Conservation (phyloP, 2,329 filamentous ascomycete genomes). For the Colletotrichum costaricense region DNA sequence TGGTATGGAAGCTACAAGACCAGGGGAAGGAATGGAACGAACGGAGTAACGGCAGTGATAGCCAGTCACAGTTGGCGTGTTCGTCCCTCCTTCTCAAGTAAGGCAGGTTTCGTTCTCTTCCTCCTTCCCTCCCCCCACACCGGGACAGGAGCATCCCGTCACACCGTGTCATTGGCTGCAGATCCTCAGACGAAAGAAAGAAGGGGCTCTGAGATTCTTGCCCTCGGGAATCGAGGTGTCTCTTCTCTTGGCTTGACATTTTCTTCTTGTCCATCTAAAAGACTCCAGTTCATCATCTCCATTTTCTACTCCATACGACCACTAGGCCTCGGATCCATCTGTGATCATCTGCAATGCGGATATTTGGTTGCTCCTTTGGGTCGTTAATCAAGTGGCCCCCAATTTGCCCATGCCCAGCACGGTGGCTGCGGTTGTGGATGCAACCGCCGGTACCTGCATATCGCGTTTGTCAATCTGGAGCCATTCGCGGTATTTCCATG, state of each 20-base stretch:
- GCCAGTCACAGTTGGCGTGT: neutral
- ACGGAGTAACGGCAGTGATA: neutral
- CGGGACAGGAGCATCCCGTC: neutral
- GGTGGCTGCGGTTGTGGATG: neutral
- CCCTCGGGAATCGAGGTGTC: neutral
- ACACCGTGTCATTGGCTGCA: slow-evolving; percentile 18
- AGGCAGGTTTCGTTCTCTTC: neutral
- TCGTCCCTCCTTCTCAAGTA: neutral
- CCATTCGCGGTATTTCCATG: slow-evolving; percentile 28
- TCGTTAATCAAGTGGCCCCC: neutral
- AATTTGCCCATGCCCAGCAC: neutral
- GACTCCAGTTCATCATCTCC: no score
- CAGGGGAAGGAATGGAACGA: no score
- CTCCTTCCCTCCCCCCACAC: neutral
- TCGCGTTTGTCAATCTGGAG: slow-evolving; percentile 26
- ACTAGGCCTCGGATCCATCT: neutral
- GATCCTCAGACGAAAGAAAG: slow-evolving; percentile 16
- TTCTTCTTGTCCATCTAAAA: neutral
- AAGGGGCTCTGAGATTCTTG: neutral
- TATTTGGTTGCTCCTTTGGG: neutral
- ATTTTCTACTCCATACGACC: neutral
- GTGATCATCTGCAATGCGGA: neutral
- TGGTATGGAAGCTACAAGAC: neutral
- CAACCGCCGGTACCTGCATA: slow-evolving; percentile 31
- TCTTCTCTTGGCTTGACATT: neutral